These are phyloP conservation scores for Candida loeiensis DNA, from an alignment of 805 yeast species.

Conservation along the genomic window DNA sequence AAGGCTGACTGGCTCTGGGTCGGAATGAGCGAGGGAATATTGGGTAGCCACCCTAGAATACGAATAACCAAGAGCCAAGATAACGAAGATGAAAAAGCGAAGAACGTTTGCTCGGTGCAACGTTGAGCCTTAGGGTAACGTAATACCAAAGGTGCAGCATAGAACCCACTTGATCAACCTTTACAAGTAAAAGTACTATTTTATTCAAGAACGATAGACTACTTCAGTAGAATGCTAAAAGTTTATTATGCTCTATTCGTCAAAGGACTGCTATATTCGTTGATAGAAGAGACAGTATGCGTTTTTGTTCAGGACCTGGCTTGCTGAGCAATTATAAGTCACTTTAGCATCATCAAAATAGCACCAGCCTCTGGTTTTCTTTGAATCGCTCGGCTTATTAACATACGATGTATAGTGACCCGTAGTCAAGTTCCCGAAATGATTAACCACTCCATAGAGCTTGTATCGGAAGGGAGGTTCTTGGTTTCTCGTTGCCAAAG, in stretches of 20 bases:
- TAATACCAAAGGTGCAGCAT: no score
- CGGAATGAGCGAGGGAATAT: slow-evolving; percentile 57
- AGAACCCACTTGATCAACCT: no score
- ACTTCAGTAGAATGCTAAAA: no score
- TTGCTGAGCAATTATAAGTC: slow-evolving; percentile 46
- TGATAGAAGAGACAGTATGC: slow-evolving; percentile 83
- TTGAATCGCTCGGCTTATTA: slow-evolving; percentile 46
- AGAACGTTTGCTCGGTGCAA: background rate
- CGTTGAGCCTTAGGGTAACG: no score
- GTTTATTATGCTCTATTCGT: no score
- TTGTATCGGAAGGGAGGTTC: slow-evolving; percentile 74
- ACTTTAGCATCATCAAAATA: slow-evolving; percentile 77
- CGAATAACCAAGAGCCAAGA: slow-evolving; percentile 22
- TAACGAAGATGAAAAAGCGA: background rate
- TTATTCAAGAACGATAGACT: no score
- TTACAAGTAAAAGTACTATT: no score
- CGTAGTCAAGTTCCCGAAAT: slow-evolving; percentile 74
- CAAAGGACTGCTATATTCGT: slow-evolving; percentile 27
- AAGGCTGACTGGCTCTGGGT: slow-evolving; percentile 65
- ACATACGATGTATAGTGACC: slow-evolving; percentile 90
- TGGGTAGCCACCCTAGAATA: slow-evolving; percentile 53
- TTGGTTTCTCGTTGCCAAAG: slow-evolving; percentile 68
- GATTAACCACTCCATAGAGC: slow-evolving; percentile 79
- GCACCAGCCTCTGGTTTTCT: slow-evolving; percentile 63
- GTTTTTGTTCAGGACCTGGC: slow-evolving; percentile 61